Evolutionary conservation across 768 basidiomycete genomes (phyloP), one percentile per base, ranked within the genome.

Genomic region (Amanita pallidorosea): DNA sequence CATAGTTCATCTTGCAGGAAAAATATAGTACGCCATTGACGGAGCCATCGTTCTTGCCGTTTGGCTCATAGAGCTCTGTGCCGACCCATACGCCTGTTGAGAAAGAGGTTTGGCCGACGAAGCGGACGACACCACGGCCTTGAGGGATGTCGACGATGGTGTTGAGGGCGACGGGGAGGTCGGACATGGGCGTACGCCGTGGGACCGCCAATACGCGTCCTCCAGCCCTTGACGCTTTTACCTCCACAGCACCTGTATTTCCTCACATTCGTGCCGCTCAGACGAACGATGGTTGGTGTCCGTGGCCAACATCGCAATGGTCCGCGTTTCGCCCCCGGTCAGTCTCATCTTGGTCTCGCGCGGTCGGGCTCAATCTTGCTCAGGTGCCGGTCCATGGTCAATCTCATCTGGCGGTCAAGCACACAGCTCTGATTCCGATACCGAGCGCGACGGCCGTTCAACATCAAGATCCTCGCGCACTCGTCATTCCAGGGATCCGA

Each of bases 41-140:
- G 1, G 81, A 77, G 1, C 96, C 96, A 58, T 98, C 89, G 70
- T 99, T 99, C 82, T 98, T 99, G 35, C 96, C 96, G 41, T 79
- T 84, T 7, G 79, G 67, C 58, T 85, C 83, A 51, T 75, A 78
- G 42, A 99, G 76, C 60, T 95, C 93, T 48, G 98, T 81, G 8
- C 96, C 96, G 45, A 96, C 76, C 95, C 95, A 99, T 74, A 87
- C 91, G 0, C 96, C 96, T 1, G 80, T 66, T 18, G 88, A 78
- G 64, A 97, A 97, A 2, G 76, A 73, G 0, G 95, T 94, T 29
- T 79, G 55, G 0, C 95, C 96, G 46, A 75, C 77, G 73, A 92
- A 99, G 20, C 93, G 77, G 42, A 97, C 85, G 42, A 84, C 71
- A 2, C 96, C 96, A 34, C 80, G 75, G 15, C 94, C 93, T 35